Evolutionary conservation across 2,329 filamentous ascomycete species (phyloP).

Genomic region (Alternaria hordeiaustralica): DNA sequence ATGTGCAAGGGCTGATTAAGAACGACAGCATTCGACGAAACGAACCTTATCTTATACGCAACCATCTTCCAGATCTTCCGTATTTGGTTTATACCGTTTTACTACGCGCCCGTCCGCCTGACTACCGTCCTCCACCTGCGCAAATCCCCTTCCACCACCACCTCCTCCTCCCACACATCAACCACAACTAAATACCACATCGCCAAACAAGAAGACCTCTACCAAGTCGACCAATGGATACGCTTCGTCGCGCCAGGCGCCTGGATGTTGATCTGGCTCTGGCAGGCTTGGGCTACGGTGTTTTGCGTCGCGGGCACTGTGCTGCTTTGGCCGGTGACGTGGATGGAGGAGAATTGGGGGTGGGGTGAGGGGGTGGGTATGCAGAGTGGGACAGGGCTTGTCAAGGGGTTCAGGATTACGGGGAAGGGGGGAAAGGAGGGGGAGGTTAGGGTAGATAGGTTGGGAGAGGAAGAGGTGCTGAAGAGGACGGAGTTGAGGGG

Average conservation of each 20-base stretch:
- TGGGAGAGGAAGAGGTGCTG: constrained; percentile 16
- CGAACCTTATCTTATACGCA: constrained; percentile 73
- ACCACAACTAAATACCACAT: constrained; percentile 68
- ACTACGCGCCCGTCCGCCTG: constrained; percentile 70
- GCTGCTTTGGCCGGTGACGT: constrained; percentile 56
- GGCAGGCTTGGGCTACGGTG: constrained; percentile 69
- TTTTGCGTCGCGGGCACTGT: constrained; percentile 68
- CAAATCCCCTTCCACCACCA: not conserved
- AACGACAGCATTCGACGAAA: constrained; percentile 68
- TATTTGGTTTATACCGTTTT: constrained; percentile 78
- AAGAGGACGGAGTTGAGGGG: constrained; percentile 16
- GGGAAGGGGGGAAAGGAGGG: constrained; percentile 11
- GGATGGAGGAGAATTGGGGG: constrained; percentile 25
- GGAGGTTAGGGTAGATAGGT: constrained; percentile 14
- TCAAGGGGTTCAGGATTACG: not conserved
- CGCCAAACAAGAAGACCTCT: constrained; percentile 77
- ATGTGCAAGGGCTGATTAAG: not conserved
- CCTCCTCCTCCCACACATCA: not conserved
- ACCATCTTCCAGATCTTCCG: constrained; percentile 76
- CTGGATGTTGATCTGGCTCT: constrained; percentile 64
- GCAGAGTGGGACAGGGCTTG: not conserved
- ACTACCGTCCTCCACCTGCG: constrained; percentile 70
- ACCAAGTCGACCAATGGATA: constrained; percentile 77
- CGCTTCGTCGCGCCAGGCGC: constrained; percentile 70
- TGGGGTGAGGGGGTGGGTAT: constrained; percentile 19